Base-by-base conservation (phyloP, 139 green algal species). In the Coelastrella sp. region DNA sequence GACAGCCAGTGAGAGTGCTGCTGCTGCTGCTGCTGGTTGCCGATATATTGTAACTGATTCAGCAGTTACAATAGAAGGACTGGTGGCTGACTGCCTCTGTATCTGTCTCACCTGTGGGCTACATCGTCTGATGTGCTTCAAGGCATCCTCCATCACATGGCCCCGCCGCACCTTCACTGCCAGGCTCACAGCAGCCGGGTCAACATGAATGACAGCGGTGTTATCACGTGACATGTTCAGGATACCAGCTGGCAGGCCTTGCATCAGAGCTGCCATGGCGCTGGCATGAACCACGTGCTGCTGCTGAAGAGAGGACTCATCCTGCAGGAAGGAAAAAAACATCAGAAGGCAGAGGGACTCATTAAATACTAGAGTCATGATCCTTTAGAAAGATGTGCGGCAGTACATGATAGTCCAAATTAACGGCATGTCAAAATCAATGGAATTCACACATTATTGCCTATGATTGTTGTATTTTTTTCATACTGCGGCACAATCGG, bases 91-190 rank as follows among this genome's bases (percentile, higher is more conserved):
- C 35, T 49, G 35, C 35, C 63, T 72, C 63, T 72, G 12, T 17
- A 14, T 22, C 4, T 72, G 12, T 72, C 63, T 72, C 63, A 92
- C 89, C 68, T 92, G 79, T n/a, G 87, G 72, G 6, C 90, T 58
- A 22, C 82, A 74, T 49, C 82, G 22, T 7, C 93, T 75, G 20
- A 98, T 91, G 90, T 98, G 93, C 25, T 92, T 90, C 8, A 99
- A 87, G 0, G 96, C 93, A 85, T 99, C 97, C 87, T 96, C 88
- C 83, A 98, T 82, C 57, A 97, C 83, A 76, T 97, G 91, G 0
- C 91, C 89, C 0, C 97, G 84, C 19, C 96, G 89, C 35, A 99
- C 92, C 8, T 22, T n/a, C 17, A 88, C 65, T 8, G 66, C 59
- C 27, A 88, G 35, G 4, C 0, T 66, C 5, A 88, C 27, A 12